Percentiles rank a stretch among this genome's conserved stretches.
Evolutionary conservation across 345 rosid species (phyloP).

Genomic region (Angophora floribunda): DNA sequence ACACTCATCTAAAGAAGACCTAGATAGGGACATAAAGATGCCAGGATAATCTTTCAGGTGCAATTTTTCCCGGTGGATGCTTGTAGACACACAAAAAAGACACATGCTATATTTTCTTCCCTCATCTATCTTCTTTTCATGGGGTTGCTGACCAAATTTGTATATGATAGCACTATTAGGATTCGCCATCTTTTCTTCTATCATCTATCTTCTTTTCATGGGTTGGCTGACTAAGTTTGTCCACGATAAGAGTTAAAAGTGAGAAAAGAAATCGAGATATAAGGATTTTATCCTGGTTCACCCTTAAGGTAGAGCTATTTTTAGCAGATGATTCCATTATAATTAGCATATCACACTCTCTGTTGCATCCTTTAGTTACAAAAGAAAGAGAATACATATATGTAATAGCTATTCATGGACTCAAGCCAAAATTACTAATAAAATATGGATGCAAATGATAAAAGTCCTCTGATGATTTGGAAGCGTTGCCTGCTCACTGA

Average conservation of each 20-base stretch:
- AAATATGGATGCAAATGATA: too few species aligned
- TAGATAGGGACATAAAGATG: background rate
- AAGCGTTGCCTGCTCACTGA: too few species aligned
- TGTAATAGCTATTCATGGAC: background rate
- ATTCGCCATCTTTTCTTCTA: background rate
- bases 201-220: background rate
- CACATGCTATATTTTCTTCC: background rate
- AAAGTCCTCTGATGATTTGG: too few species aligned
- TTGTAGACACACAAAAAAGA: background rate
- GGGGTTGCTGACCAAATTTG: background rate
- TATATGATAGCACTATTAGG: background rate
- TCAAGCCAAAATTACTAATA: too few species aligned
- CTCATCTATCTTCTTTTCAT: background rate
- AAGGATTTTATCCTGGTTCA: rapidly evolving
- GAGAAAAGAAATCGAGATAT: background rate
- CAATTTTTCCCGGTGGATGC: background rate
- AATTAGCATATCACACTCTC: too few species aligned
- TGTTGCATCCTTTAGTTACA: too few species aligned
- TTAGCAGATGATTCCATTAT: background rate
- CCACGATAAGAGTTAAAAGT: background rate
- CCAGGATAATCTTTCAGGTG: background rate
- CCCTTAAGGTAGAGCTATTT: too few species aligned
- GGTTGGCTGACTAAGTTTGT: background rate
- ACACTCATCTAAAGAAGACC: background rate
- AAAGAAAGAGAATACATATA: too few species aligned